Percentiles rank a stretch among this genome's conserved stretches.
Evolutionary conservation across 352 stramenopile species (phyloP).

Genomic region (Phytophthora constricta): DNA sequence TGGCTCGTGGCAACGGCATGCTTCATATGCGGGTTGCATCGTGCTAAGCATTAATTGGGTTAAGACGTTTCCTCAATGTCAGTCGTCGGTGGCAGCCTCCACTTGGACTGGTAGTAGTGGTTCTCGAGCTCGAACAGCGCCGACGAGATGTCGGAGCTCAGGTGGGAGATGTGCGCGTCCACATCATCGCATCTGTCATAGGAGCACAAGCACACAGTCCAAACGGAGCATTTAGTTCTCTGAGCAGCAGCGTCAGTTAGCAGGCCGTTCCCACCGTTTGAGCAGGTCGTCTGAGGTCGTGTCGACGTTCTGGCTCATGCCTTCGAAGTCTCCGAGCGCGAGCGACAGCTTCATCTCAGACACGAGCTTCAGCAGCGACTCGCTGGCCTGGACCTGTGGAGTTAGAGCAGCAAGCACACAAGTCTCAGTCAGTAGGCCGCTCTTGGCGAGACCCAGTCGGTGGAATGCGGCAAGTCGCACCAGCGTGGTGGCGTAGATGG

Average conservation of each 20-base stretch:
- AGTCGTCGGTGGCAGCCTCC: conserved; percentile 47
- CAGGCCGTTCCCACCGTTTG: conserved; percentile 64
- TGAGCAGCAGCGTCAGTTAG: too few species aligned
- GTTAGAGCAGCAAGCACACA: background rate
- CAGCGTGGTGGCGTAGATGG: conserved; percentile 83
- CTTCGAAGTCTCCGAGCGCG: conserved; percentile 82
- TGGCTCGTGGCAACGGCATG: background rate
- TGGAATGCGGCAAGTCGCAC: conserved; percentile 32
- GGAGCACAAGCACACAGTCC: background rate
- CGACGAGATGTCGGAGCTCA: conserved; percentile 81
- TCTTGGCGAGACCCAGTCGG: too few species aligned
- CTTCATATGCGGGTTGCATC: too few species aligned
- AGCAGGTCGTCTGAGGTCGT: conserved; percentile 69
- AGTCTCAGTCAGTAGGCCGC: too few species aligned
- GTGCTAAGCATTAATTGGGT: too few species aligned
- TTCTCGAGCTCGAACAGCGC: conserved; percentile 85
- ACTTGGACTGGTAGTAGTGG: conserved; percentile 88
- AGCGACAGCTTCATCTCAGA: conserved; percentile 86
- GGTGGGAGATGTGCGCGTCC: conserved; percentile 76
- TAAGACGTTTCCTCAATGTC: conserved; percentile 23
- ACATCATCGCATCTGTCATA: conserved; percentile 76
- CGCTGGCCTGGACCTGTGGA: conserved; percentile 68
- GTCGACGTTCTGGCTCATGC: conserved; percentile 88
- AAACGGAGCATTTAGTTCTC: too few species aligned
- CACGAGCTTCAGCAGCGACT: conserved; percentile 82